These are phyloP conservation scores for Nidula microcarpa DNA, from an alignment of 768 basidiomycete genomes.

Conservation along the genomic window DNA sequence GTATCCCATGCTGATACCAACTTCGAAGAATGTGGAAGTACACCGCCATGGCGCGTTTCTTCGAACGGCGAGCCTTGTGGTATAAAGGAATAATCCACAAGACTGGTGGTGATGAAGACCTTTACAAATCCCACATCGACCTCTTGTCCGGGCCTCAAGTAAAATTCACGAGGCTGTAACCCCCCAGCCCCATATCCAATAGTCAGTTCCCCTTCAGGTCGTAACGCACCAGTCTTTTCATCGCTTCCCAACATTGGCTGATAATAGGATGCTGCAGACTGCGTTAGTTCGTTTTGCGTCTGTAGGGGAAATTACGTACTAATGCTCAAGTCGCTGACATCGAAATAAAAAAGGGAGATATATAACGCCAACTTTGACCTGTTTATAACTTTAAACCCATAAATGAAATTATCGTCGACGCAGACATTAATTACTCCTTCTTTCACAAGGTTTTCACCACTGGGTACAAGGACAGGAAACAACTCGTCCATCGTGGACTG, in stretches of 20 bases:
- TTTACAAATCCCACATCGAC: conserved; percentile 6
- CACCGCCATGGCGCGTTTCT: neutral
- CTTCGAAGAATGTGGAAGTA: neutral
- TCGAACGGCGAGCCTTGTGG: neutral
- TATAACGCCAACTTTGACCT: neutral
- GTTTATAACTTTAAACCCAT: conserved; percentile 5
- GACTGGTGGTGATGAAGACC: conserved; percentile 1
- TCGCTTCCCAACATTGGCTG: neutral
- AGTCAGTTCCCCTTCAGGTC: neutral
- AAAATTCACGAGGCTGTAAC: neutral
- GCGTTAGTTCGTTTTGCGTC: neutral
- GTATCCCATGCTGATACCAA: neutral
- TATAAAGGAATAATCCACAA: conserved; percentile 3
- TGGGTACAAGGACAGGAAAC: neutral
- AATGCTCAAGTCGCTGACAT: conserved; percentile 7
- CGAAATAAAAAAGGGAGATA: conserved; percentile 5
- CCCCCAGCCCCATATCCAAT: conserved; percentile 1
- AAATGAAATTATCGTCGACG: neutral
- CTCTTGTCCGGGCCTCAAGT: neutral
- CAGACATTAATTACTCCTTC: neutral
- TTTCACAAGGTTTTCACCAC: neutral
- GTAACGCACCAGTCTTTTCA: neutral
- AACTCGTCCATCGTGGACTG: neutral
- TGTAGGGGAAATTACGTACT: neutral
- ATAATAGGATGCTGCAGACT: neutral